phyloP scores from a whole-genome alignment of 129 eudicot genomes.

The Solidago caesia region DNA sequence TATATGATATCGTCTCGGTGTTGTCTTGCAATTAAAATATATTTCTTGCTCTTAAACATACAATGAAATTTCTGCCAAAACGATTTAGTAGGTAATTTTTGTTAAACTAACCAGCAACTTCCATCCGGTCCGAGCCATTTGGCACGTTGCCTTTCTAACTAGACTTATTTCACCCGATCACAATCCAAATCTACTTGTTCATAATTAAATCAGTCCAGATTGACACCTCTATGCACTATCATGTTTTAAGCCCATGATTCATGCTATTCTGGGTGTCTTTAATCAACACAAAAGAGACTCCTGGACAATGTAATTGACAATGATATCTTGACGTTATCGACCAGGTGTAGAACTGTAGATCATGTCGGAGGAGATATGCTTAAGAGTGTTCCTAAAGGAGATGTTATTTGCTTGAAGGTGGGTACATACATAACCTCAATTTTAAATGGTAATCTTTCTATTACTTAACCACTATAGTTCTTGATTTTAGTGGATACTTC shows the following conservation, averaged over 20 bases:
- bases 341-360: slow-evolving; percentile 36
- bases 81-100: no score
- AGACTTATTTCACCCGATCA: no score
- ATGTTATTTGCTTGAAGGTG: slow-evolving; percentile 40
- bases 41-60: no score
- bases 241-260: not conserved
- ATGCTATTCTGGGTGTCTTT: not conserved
- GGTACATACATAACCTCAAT: not conserved
- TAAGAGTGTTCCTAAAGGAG: slow-evolving; percentile 30
- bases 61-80: no score
- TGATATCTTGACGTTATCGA: not conserved
- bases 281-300: not conserved
- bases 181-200: not conserved
- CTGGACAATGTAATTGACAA: not conserved
- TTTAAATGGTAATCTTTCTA: not conserved
- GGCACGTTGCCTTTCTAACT: no score
- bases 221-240: not conserved
- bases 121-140: no score
- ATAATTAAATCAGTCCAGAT: not conserved
- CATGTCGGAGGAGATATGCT: slow-evolving; percentile 41
- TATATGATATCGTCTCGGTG: no score
- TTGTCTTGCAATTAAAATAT: no score
- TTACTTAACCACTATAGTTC: not conserved
- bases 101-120: no score
- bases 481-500: slow-evolving; percentile 35